These are phyloP conservation scores for Cordyceps tenuipes DNA, from an alignment of 2,329 filamentous ascomycete genomes.

Conservation along the genomic window DNA sequence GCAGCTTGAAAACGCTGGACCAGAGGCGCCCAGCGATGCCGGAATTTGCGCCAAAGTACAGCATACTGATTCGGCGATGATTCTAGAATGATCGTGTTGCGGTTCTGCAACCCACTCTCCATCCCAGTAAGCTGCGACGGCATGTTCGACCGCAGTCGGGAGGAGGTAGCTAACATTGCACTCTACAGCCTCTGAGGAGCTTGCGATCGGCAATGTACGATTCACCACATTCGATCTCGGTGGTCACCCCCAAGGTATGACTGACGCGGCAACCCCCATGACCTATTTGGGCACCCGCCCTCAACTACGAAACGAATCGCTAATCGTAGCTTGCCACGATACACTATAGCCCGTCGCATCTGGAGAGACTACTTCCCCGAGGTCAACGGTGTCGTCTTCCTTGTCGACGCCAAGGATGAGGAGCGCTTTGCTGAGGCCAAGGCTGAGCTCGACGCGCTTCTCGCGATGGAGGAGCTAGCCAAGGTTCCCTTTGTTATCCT, in stretches of 20 bases:
- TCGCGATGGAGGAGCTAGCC: conserved; percentile 91
- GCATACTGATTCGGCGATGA: conserved; percentile 17
- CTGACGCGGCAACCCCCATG: neutral
- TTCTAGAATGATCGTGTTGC: conserved; percentile 81
- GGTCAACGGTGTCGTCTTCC: conserved; percentile 93
- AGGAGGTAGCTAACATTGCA: neutral
- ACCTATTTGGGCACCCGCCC: neutral
- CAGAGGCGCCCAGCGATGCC: neutral
- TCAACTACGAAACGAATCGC: neutral
- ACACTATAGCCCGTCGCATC: conserved; percentile 64
- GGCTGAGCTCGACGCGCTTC: conserved; percentile 89
- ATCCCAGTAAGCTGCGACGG: conserved; percentile 61
- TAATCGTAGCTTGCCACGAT: neutral
- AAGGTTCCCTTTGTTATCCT: conserved; percentile 95
- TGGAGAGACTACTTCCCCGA: conserved; percentile 98
- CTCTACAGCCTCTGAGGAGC: conserved; percentile 69
- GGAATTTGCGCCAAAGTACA: neutral
- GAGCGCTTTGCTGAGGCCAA: conserved; percentile 92
- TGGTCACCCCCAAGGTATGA: conserved; percentile 80
- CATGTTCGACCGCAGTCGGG: neutral
- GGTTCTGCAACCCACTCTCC: conserved; percentile 80
- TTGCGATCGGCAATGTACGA: conserved; percentile 85
- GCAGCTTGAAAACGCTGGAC: neutral
- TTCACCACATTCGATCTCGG: conserved; percentile 94
- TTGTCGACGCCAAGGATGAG: conserved; percentile 94